Evolutionary conservation across 306 rosid genomes (phyloP).

Genomic region (Gastrolobium bilobum): DNA sequence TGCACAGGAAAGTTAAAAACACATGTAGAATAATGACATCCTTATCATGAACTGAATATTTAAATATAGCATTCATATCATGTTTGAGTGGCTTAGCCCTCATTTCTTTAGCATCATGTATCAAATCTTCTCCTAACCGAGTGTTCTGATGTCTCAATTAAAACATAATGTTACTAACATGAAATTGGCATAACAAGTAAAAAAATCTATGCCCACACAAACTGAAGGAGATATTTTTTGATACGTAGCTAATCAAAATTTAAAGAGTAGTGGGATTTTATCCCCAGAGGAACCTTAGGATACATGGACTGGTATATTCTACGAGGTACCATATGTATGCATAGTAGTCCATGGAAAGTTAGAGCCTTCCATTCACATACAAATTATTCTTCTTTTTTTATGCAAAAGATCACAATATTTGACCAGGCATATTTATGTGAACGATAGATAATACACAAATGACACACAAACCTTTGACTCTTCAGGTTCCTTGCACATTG

Average conservation of each 20-base stretch:
- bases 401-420: conserved; percentile 3
- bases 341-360: conserved; percentile 25
- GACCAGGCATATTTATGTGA: conserved; percentile 19
- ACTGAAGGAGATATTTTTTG: conserved; percentile 18
- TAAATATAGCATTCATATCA: conserved; percentile 32
- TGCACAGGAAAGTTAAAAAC: conserved; percentile 39
- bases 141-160: conserved; percentile 1
- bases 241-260: conserved; percentile 26
- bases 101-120: conserved; percentile 34
- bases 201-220: not conserved
- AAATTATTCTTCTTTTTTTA: conserved; percentile 15
- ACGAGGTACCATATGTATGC: not conserved
- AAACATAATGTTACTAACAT: not conserved
- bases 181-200: conserved; percentile 6
- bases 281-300: not conserved
- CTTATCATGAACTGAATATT: conserved; percentile 25
- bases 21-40: conserved; percentile 31
- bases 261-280: conserved; percentile 1
- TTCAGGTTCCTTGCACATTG: conserved; percentile 76
- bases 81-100: conserved; percentile 27
- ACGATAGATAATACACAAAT: conserved; percentile 35
- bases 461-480: conserved; percentile 79
- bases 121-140: not conserved
- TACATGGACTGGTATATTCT: conserved; percentile 5
- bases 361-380: conserved; percentile 11